Base-by-base conservation (phyloP, 1,139 yeast genomes). In the Kodamaea anthophila region DNA sequence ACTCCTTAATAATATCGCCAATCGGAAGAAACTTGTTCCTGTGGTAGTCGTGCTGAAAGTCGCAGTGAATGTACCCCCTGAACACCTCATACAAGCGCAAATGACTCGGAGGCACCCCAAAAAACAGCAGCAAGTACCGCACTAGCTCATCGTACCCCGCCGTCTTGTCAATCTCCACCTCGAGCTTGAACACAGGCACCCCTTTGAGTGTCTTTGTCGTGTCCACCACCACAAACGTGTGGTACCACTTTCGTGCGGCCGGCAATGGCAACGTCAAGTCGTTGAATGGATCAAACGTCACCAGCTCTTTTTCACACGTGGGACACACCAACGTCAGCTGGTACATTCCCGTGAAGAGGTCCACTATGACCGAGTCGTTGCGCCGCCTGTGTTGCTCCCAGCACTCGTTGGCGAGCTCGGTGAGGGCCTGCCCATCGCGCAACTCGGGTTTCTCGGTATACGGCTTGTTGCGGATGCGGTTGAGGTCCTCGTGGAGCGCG, bases 241-340 rank as follows among this genome's bases (percentile, higher is more conserved):
- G 81, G 21, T 65, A 60, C 96, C 97, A 88, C 34, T 72, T 67
- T 28, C 77, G 74, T 30, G 75, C 75, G 9, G 82, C 76, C 0
- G 97, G 97, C 25, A 91, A 60, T 0, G 97, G 97, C 28, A 91
- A 60, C 0, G 98, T 88, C 40, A 91, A 60, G 48, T 87, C 97
- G 59, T 79, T 85, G 49, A 79, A 91, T 0, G 98, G 98, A 51
- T 91, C 98, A 58, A 88, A 91, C 0, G 97, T 88, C 15, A 88
- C 71, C 16, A 95, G 83, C 3, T 85, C 75, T 42, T 82, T 82
- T 8, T 70, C 53, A 55, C 98, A 91, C 13, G 61, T 77, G 0
- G 98, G 97, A 49, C 98, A 91, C 5, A 83, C 73, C 36, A 91
- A 61, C 0, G 96, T 86, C 3, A 96, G 86, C 52, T 86, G 84